phyloP scores from a whole-genome alignment of 129 eudicot species.

The Flaveria ramosissima region DNA sequence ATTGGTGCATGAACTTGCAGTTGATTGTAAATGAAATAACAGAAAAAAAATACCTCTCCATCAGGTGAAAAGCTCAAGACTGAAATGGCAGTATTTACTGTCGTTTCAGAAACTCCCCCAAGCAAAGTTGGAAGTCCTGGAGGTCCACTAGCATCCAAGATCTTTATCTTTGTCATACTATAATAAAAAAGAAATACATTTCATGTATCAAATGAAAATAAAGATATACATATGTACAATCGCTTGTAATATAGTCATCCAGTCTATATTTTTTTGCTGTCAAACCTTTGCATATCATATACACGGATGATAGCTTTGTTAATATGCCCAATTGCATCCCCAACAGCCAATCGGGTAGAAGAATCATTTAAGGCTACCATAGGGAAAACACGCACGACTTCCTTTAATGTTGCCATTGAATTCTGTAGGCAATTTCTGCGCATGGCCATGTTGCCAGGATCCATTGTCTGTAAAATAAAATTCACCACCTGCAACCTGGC shows the following conservation, averaged over 20 bases:
- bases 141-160: conserved; percentile 99
- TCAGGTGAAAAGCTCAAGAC: conserved; percentile 93
- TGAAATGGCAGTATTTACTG: conserved; percentile 70
- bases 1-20: background rate
- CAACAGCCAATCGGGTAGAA: conserved; percentile 87
- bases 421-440: conserved; percentile 80
- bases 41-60: conserved; percentile 77
- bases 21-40: background rate
- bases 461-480: conserved; percentile 90
- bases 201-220: conserved; percentile 15
- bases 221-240: background rate
- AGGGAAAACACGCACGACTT: conserved; percentile 79
- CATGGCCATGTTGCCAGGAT: conserved; percentile 85
- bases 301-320: conserved; percentile 74
- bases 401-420: conserved; percentile 75
- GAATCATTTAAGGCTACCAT: conserved; percentile 87
- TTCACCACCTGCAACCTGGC: conserved; percentile 96
- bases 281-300: conserved; percentile 88
- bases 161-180: conserved; percentile 79
- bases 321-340: conserved; percentile 85
- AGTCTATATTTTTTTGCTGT: background rate
- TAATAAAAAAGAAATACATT: conserved; percentile 17
- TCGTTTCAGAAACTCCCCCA: conserved; percentile 65
- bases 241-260: background rate
- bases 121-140: conserved; percentile 91